Evolutionary conservation across 495 filamentous ascomycete species (phyloP).

Genomic region (Podospora pseudopauciseta): DNA sequence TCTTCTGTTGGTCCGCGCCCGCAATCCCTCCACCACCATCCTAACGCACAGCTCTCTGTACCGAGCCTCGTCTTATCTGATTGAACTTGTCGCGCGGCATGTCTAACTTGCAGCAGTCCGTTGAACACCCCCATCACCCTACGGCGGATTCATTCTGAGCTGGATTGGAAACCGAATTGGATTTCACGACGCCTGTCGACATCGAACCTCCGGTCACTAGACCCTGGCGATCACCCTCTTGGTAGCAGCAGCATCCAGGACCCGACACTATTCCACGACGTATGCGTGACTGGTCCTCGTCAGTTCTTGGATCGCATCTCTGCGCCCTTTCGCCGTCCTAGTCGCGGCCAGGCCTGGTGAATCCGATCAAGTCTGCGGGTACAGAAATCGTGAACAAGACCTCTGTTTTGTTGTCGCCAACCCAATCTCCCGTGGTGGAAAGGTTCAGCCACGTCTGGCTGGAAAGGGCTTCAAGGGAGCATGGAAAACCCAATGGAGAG

Average conservation of each 20-base stretch:
- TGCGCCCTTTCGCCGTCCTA: slow-evolving; percentile 23
- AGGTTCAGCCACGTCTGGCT: slow-evolving; percentile 39
- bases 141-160: not conserved
- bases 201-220: not conserved
- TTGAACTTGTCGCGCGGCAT: slow-evolving; percentile 21
- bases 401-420: slow-evolving; percentile 1
- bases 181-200: not conserved
- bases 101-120: slow-evolving; percentile 22
- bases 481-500: slow-evolving; percentile 73
- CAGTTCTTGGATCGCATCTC: slow-evolving; percentile 12
- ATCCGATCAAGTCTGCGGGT: slow-evolving; percentile 13
- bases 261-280: not conserved
- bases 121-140: not conserved
- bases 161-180: not conserved
- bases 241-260: too few relatives aligned
- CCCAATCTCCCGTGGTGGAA: slow-evolving; percentile 34
- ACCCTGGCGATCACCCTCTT: not conserved
- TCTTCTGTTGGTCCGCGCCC: slow-evolving; percentile 16
- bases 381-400: slow-evolving; percentile 11
- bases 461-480: slow-evolving; percentile 45
- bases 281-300: not conserved
- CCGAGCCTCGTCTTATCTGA: slow-evolving; percentile 6
- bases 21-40: slow-evolving; percentile 13
- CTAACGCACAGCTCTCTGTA: slow-evolving; percentile 7
- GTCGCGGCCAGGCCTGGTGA: slow-evolving; percentile 16